These are phyloP conservation scores for Stromatinia cepivora DNA, from an alignment of 2,329 filamentous ascomycete species.

Conservation along the genomic window DNA sequence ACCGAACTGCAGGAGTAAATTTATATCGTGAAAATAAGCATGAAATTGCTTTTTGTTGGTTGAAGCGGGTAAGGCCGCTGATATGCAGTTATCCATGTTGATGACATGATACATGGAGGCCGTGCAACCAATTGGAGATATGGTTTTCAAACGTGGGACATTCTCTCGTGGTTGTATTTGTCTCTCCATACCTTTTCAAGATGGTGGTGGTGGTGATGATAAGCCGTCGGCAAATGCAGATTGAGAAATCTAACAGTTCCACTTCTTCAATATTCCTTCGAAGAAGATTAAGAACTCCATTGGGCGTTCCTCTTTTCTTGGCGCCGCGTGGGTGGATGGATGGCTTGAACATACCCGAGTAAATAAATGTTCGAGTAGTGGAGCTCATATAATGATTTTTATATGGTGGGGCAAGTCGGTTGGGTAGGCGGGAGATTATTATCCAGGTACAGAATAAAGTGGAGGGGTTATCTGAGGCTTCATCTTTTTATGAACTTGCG, in stretches of 20 bases:
- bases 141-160: not conserved
- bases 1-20: not conserved
- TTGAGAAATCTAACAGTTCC: not conserved
- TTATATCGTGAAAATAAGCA: constrained; percentile 10
- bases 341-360: not conserved
- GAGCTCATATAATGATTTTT: not conserved
- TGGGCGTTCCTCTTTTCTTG: not conserved
- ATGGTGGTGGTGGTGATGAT: not conserved
- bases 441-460: constrained; percentile 12
- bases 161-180: not conserved
- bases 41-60: constrained; percentile 2
- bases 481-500: not conserved
- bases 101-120: constrained; percentile 3
- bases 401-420: not conserved
- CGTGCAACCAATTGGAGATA: constrained; percentile 2
- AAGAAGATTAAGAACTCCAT: not conserved
- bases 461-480: not conserved
- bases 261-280: not conserved
- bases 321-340: constrained; percentile 10
- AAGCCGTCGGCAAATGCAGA: not conserved
- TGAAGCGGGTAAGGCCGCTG: constrained; percentile 9
- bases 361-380: not conserved
- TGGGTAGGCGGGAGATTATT: constrained; percentile 13
- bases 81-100: not conserved
- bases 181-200: not conserved